Evolutionary conservation across 2,329 filamentous ascomycete species (phyloP).

Genomic region (Sporothrix humicola): DNA sequence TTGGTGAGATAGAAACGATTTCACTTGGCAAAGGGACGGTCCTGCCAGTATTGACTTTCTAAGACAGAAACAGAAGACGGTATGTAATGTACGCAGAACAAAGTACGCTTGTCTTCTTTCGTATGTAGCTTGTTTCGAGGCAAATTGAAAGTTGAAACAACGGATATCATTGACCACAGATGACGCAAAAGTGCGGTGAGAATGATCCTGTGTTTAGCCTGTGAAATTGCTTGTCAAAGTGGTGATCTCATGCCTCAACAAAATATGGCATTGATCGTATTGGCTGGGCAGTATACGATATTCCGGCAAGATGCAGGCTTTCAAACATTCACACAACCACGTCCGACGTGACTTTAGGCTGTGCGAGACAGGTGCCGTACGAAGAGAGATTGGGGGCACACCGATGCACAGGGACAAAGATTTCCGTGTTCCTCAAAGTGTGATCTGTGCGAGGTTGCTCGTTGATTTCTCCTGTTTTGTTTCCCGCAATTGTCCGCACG

Average conservation of each 20-base stretch:
- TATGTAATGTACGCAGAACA: too few species aligned
- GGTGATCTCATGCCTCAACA: neutral
- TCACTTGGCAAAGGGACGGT: too few species aligned
- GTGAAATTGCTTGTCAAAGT: neutral
- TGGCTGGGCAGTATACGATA: neutral
- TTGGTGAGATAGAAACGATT: neutral
- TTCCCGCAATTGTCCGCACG: too few species aligned
- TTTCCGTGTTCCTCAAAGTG: neutral
- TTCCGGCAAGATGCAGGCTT: slow-evolving; percentile 13
- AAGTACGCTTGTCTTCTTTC: neutral
- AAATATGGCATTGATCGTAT: neutral
- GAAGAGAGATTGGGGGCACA: neutral
- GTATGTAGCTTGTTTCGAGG: too few species aligned
- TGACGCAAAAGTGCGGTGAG: neutral
- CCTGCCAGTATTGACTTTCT: neutral
- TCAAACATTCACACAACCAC: neutral
- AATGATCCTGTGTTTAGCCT: neutral
- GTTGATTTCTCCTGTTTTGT: neutral
- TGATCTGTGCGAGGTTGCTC: neutral
- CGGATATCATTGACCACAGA: too few species aligned
- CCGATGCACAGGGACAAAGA: neutral
- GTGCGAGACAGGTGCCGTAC: neutral
- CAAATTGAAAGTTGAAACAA: too few species aligned
- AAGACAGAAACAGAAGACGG: too few species aligned
- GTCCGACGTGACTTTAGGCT: neutral